Conservation (phyloP, 805 yeast species). For the Ogataea degrootiae region DNA sequence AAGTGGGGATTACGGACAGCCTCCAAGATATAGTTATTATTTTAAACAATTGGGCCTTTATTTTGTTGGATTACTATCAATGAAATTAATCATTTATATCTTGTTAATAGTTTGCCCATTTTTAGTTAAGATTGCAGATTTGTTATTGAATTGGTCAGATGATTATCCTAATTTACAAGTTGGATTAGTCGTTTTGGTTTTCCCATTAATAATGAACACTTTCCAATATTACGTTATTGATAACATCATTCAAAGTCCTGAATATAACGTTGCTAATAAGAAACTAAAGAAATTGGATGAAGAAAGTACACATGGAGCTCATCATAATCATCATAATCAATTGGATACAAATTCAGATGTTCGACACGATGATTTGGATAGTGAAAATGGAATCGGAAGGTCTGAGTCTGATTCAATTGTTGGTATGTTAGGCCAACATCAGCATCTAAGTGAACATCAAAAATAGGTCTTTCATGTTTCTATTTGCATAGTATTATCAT, state of each 20-base stretch:
- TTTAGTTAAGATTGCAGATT: constrained; percentile 65
- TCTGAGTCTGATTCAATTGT: no score
- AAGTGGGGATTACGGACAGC: constrained; percentile 61
- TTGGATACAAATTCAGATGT: neutral
- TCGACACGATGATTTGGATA: neutral
- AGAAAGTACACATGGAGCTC: constrained; percentile 2
- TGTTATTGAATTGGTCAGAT: constrained; percentile 79
- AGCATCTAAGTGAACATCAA: no score
- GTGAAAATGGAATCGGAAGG: no score
- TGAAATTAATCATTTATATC: constrained; percentile 54
- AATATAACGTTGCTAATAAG: constrained; percentile 25
- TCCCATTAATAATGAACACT: constrained; percentile 69
- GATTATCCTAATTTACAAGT: constrained; percentile 79
- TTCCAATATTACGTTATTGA: constrained; percentile 72
- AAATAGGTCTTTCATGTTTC: no score
- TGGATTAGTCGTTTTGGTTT: constrained; percentile 78
- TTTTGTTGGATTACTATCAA: constrained; percentile 51
- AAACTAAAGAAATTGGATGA: constrained; percentile 8
- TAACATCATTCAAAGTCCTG: constrained; percentile 62
- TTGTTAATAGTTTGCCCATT: constrained; percentile 59
- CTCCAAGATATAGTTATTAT: constrained; percentile 60
- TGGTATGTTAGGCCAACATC: no score
- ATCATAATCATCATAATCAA: neutral
- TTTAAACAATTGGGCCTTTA: constrained; percentile 69
- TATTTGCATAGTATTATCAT: no score